Evolutionary conservation across 2,329 filamentous ascomycete genomes (phyloP).

Genomic region (Diaporthe aspalathi): DNA sequence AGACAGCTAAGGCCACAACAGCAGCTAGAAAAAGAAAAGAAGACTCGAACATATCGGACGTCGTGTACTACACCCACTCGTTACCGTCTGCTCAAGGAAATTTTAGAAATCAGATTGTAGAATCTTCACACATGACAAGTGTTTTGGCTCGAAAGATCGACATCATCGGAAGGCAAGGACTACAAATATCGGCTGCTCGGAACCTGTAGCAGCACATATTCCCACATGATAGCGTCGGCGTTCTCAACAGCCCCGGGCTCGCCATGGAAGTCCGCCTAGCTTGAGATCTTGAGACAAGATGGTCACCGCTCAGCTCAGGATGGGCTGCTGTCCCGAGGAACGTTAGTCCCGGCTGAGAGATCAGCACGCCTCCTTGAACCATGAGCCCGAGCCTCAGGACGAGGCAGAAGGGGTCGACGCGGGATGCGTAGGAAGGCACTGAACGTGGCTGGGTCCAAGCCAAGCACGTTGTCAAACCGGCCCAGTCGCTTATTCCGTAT

Average conservation of each 20-base stretch:
- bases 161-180: background rate
- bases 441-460: background rate
- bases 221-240: background rate
- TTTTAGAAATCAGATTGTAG: background rate
- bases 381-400: background rate
- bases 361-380: background rate
- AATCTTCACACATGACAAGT: background rate
- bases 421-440: too few species aligned
- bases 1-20: background rate
- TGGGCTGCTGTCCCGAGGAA: background rate
- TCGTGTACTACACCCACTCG: background rate
- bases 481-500: background rate
- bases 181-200: conserved; percentile 1
- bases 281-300: background rate
- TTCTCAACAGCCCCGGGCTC: conserved; percentile 2
- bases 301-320: background rate
- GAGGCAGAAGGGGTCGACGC: background rate
- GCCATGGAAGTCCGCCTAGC: conserved; percentile 18
- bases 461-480: background rate
- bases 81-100: background rate
- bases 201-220: background rate
- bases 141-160: background rate
- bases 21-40: background rate
- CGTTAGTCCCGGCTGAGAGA: background rate
- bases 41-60: background rate